Conservation (phyloP, 768 basidiomycete genomes). For the Leccinellum luteum region DNA sequence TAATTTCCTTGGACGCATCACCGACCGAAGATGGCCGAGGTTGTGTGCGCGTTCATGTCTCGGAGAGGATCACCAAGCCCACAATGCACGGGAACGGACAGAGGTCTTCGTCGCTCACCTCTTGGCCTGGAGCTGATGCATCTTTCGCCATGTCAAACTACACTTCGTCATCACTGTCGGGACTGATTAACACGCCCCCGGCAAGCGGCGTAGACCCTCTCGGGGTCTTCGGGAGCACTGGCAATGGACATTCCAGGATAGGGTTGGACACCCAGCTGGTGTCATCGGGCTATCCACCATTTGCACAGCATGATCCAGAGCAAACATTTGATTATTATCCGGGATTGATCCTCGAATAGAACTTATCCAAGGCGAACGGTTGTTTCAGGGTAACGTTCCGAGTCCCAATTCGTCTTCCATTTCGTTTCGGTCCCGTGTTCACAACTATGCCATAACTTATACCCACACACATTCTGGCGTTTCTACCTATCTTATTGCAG, state of each 20-base stretch:
- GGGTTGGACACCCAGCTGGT: conserved; percentile 24
- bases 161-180: conserved; percentile 36
- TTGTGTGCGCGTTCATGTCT: conserved; percentile 68
- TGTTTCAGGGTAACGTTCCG: background rate
- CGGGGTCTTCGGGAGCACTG: conserved; percentile 63
- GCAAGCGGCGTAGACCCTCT: conserved; percentile 32
- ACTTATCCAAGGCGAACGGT: background rate
- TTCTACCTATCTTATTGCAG: background rate
- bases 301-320: conserved; percentile 27
- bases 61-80: conserved; percentile 35
- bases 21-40: conserved; percentile 67
- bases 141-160: conserved; percentile 22
- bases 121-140: conserved; percentile 25
- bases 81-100: conserved; percentile 16
- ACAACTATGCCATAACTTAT: conserved; percentile 16
- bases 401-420: background rate
- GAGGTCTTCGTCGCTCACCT: conserved; percentile 17
- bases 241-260: conserved; percentile 30
- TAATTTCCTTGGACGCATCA: conserved; percentile 71
- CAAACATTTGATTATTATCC: conserved; percentile 31
- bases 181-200: conserved; percentile 35
- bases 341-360: conserved; percentile 25
- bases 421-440: background rate
- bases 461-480: conserved; percentile 10
- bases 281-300: conserved; percentile 29